Evolutionary conservation across 345 rosid species (phyloP), one percentile per base, ranked within the genome.

Genomic region (Theobroma cacao): DNA sequence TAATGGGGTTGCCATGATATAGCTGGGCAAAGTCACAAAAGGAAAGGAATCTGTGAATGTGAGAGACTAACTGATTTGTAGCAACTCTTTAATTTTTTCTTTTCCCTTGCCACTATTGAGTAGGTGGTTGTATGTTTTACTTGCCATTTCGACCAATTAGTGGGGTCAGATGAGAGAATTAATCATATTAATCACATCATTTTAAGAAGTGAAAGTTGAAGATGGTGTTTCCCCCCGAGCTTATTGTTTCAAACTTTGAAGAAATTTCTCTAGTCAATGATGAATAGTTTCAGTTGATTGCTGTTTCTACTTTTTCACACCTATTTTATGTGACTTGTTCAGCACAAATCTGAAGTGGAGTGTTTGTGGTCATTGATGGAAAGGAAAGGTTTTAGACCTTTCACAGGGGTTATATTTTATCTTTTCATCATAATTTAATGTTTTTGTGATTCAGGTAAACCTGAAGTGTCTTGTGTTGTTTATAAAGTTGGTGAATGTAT

Each of bases 401-500:
- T 71, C 59, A 18, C 24, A 17, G 59, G 13, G 38, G 15, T 70
- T 71, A 31, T 20, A 31, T 68, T n/a, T 9, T 31, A 12, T 59
- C 15, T n/a, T 43, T 40, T 56, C 5, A 4, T 48, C 41, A 36
- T 26, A 60, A 59, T 59, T n/a, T 45, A 74, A 20, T 28, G 20
- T 84, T 74, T 80, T 89, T 85, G 75, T 85, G 78, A 67, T 89
- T 75, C 90, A 96, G 98, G 98, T 50, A 97, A 97, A 89, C 65
- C 96, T 50, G 99, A 97, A 89, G 85, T 93, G 75, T 84, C 94
- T 48, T 83, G 88, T 73, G 94, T 96, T 82, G 88, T 92, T 81
- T 97, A 97, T 81, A 97, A 97, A 90, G 98, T 92, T 81, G 98
- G 99, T 48, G 99, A 94, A 88, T 97, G 98, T 84, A 93, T 94